Conservation (phyloP, 768 basidiomycete genomes). For the Chalciporus piperatus region DNA sequence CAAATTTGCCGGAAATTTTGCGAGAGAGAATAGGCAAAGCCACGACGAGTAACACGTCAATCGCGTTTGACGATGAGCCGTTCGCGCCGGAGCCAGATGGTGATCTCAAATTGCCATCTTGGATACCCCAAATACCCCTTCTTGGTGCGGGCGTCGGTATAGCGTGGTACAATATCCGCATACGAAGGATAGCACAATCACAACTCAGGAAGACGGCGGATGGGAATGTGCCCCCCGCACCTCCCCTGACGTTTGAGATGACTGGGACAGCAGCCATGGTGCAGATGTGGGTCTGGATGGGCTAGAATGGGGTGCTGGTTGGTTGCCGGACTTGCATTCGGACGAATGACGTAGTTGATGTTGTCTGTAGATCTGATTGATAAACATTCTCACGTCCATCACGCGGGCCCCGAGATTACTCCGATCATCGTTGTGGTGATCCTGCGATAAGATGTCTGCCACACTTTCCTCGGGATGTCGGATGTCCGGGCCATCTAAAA, state of each 20-base stretch:
- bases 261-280: conserved; percentile 38
- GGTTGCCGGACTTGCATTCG: not conserved
- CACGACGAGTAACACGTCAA: conserved; percentile 9
- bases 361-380: no score
- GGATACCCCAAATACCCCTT: conserved; percentile 50
- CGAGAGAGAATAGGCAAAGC: conserved; percentile 8
- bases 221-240: conserved; percentile 1
- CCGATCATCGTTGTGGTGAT: not conserved
- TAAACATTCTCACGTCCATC: no score
- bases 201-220: conserved; percentile 2
- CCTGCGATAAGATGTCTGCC: no score
- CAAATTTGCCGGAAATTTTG: conserved; percentile 52
- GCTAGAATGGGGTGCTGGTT: conserved; percentile 1
- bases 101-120: conserved; percentile 17
- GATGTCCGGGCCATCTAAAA: not conserved
- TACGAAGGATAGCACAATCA: conserved; percentile 47
- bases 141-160: conserved; percentile 61
- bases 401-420: no score
- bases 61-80: conserved; percentile 23
- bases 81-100: conserved; percentile 41
- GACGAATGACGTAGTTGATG: no score
- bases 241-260: conserved; percentile 25
- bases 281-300: conserved; percentile 49
- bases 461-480: no score
- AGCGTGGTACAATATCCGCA: conserved; percentile 66